These are phyloP conservation scores for Fusarium piperis DNA, from an alignment of 2,329 filamentous ascomycete genomes.

Conservation along the genomic window DNA sequence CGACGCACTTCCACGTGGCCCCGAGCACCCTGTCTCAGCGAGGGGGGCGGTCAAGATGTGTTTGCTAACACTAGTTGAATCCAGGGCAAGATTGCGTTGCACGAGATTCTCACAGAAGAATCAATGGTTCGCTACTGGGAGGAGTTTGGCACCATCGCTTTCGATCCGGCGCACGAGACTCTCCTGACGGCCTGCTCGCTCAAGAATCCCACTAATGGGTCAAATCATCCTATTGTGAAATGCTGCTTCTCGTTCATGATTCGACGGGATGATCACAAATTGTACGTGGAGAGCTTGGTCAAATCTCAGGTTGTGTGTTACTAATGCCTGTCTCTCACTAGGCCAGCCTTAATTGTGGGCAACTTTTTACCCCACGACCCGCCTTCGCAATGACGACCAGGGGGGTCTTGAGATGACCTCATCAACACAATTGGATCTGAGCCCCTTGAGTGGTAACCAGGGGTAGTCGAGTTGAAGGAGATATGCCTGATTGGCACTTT, in stretches of 20 bases:
- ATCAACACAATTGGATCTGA: not conserved
- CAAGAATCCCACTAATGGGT: conserved; percentile 79
- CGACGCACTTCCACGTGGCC: conserved; percentile 7
- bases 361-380: conserved; percentile 93
- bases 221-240: conserved; percentile 78
- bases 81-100: conserved; percentile 91
- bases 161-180: conserved; percentile 92
- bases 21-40: not conserved
- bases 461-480: not conserved
- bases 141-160: conserved; percentile 97
- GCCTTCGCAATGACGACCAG: conserved; percentile 34
- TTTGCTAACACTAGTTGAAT: conserved; percentile 28
- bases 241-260: conserved; percentile 99
- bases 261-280: conserved; percentile 91
- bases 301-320: not conserved
- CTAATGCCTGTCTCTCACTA: conserved; percentile 54
- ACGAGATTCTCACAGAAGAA: conserved; percentile 95
- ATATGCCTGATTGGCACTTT: conserved; percentile 4
- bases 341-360: conserved; percentile 92
- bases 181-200: conserved; percentile 93
- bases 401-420: not conserved
- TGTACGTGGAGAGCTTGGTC: conserved; percentile 69
- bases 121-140: conserved; percentile 98
- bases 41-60: not conserved
- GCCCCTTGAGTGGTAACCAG: not conserved